A percentile compares a stretch with the other conserved stretches of the same genome.
These are phyloP conservation scores for Alectoria sarmentosa DNA, from an alignment of 495 filamentous ascomycete genomes.

Conservation along the genomic window DNA sequence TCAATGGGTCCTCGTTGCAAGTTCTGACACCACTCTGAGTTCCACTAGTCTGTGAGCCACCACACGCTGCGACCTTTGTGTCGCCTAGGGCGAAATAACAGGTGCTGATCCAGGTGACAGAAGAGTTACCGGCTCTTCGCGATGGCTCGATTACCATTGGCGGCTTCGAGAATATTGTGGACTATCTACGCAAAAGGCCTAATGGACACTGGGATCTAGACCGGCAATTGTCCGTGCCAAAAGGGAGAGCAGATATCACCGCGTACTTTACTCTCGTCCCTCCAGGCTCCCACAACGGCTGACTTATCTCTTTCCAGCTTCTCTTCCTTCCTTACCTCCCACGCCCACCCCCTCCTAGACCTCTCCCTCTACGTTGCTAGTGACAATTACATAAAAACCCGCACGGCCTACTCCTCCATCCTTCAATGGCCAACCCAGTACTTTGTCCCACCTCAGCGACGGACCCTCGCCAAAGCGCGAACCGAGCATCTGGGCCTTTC, in stretches of 20 bases:
- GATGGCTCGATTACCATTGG: constrained; percentile 57
- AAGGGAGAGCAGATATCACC: constrained; percentile 44
- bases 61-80: background rate
- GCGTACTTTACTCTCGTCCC: constrained; percentile 38
- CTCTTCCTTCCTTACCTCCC: constrained; percentile 55
- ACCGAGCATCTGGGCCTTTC: constrained; percentile 72
- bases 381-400: constrained; percentile 73
- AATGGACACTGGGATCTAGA: constrained; percentile 51
- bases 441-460: constrained; percentile 61
- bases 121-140: constrained; percentile 64
- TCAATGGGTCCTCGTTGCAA: constrained; percentile 69
- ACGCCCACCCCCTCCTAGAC: constrained; percentile 60
- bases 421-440: constrained; percentile 80
- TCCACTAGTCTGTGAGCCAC: constrained; percentile 58
- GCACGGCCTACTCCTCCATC: constrained; percentile 66
- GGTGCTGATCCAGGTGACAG: constrained; percentile 36
- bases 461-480: constrained; percentile 56
- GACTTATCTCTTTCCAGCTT: constrained; percentile 32
- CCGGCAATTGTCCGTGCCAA: constrained; percentile 36
- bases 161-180: constrained; percentile 67
- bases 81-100: background rate
- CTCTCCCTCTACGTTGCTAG: constrained; percentile 84
- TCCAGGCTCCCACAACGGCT: background rate
- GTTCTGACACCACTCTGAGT: constrained; percentile 65
- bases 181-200: constrained; percentile 55